These are phyloP conservation scores for Didymellaceae sp. DNA, from an alignment of 2,329 filamentous ascomycete species.

Conservation along the genomic window DNA sequence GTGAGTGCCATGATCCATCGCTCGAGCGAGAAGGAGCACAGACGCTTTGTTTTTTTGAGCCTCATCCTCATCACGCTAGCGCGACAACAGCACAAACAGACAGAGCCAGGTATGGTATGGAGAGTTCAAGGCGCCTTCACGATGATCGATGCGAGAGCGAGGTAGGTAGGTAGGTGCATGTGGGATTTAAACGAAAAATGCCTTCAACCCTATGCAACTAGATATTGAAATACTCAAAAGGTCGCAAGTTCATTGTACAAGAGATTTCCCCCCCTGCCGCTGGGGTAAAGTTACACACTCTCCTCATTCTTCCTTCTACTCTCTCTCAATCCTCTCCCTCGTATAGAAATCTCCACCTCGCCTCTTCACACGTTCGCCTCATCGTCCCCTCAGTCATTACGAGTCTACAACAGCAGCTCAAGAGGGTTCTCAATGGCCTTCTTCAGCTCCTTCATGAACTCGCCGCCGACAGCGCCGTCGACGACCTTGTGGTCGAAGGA, in stretches of 20 bases:
- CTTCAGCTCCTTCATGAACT: constrained; percentile 98
- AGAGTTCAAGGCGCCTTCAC: too few species aligned
- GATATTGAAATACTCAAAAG: constrained; percentile 7
- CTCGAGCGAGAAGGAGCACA: too few species aligned
- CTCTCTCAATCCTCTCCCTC: background rate
- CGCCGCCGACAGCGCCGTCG: constrained; percentile 92
- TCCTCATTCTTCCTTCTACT: background rate
- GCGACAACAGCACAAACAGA: too few species aligned
- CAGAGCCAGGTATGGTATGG: too few species aligned
- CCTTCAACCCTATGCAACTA: constrained; percentile 4
- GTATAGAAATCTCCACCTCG: background rate
- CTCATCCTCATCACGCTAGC: too few species aligned
- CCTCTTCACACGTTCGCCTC: background rate
- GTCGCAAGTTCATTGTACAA: constrained; percentile 44
- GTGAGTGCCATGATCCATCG: too few species aligned
- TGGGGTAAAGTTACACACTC: constrained; percentile 5
- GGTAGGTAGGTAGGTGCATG: too few species aligned
- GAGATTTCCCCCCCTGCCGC: constrained; percentile 16
- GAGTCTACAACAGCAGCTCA: constrained; percentile 86
- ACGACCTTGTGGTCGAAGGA: constrained; percentile 99
- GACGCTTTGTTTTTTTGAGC: too few species aligned
- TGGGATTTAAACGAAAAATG: background rate
- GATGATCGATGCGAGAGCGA: too few species aligned
- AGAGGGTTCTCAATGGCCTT: constrained; percentile 97
- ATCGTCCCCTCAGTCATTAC: too few species aligned